These are phyloP conservation scores for Cichorium intybus DNA, from an alignment of 140 eudicot species.

Conservation along the genomic window DNA sequence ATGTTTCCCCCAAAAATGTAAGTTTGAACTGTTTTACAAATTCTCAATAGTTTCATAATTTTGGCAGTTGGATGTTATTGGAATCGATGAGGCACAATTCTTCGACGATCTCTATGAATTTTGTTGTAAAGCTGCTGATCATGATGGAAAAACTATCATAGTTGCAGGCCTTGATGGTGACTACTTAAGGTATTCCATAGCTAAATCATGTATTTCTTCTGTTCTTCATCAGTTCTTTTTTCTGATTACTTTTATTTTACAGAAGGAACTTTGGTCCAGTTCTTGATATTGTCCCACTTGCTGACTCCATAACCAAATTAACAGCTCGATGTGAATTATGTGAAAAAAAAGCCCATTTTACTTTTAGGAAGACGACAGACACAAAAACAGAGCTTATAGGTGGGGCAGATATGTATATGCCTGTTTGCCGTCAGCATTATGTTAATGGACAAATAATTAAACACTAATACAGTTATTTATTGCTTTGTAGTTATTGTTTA, in stretches of 20 bases:
- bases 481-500: background rate
- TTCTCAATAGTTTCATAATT: background rate
- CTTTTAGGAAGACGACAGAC: constrained; percentile 63
- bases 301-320: constrained; percentile 82
- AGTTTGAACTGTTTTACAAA: background rate
- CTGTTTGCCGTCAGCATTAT: constrained; percentile 95
- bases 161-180: constrained; percentile 99
- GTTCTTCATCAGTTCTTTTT: background rate
- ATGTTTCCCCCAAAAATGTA: background rate
- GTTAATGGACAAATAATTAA: constrained; percentile 42
- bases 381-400: constrained; percentile 71
- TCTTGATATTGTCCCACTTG: constrained; percentile 82
- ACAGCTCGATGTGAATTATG: constrained; percentile 92
- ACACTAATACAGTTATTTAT: constrained; percentile 10
- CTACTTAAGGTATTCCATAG: constrained; percentile 62
- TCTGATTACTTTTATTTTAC: constrained; percentile 22
- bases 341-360: constrained; percentile 75
- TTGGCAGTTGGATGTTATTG: constrained; percentile 88
- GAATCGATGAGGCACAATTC: constrained; percentile 96
- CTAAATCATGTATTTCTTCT: background rate
- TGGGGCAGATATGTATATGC: constrained; percentile 89
- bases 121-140: constrained; percentile 87
- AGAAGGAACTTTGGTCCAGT: constrained; percentile 97
- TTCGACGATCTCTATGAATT: constrained; percentile 92
- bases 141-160: constrained; percentile 74